phyloP scores from a whole-genome alignment of 1,139 yeast species.

The Geotrichum europaeum region DNA sequence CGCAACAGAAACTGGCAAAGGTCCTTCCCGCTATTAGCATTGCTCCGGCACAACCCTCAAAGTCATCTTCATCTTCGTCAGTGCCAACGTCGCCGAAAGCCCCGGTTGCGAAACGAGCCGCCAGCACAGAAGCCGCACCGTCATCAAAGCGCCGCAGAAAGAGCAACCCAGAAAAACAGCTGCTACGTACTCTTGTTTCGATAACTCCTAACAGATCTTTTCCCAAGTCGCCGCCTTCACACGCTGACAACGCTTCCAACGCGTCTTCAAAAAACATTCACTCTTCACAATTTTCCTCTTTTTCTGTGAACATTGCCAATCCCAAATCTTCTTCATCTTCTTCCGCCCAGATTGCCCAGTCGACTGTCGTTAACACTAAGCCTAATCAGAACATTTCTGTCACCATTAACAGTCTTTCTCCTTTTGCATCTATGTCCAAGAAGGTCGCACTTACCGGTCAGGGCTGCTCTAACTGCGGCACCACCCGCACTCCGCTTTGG shows the following conservation, averaged over 20 bases:
- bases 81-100: neutral
- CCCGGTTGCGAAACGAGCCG: neutral
- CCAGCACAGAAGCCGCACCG: neutral
- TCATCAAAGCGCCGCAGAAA: neutral
- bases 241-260: neutral
- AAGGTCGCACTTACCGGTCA: slow-evolving; percentile 31
- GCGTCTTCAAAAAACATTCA: neutral
- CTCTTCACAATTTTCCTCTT: slow-evolving; percentile 11
- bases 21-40: neutral
- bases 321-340: neutral
- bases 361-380: slow-evolving; percentile 2
- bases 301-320: slow-evolving; percentile 9
- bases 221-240: slow-evolving; percentile 1
- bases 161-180: neutral
- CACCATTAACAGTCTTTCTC: neutral
- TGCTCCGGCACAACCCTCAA: neutral
- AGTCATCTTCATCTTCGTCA: neutral
- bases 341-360: slow-evolving; percentile 1
- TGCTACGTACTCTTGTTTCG: neutral
- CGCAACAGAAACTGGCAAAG: neutral
- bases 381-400: slow-evolving; percentile 12
- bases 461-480: slow-evolving; percentile 59
- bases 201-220: neutral
- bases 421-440: neutral
- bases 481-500: slow-evolving; percentile 67